Conservation (phyloP, 116 monocot species). For the Phalaenopsis hybrid region DNA sequence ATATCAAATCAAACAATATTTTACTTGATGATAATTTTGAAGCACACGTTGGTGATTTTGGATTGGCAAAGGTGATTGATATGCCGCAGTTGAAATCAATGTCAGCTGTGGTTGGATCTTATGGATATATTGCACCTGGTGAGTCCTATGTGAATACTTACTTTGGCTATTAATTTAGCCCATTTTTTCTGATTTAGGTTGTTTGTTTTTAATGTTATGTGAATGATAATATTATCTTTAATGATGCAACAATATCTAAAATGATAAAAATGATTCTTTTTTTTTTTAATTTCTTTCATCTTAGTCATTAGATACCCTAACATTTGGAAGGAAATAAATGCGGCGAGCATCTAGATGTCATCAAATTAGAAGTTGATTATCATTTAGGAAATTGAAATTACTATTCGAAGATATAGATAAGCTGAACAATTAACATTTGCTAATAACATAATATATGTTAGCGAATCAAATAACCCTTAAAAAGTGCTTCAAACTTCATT, state of each 20-base stretch:
- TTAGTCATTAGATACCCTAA: neutral
- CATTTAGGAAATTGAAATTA: neutral
- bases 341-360: neutral
- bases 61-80: slow-evolving; percentile 54
- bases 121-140: slow-evolving; percentile 13
- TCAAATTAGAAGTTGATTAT: neutral
- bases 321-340: neutral
- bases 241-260: neutral
- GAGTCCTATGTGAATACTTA: neutral
- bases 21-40: slow-evolving; percentile 79
- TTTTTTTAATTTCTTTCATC: neutral
- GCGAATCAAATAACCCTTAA: neutral
- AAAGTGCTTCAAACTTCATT: no score
- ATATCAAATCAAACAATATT: slow-evolving; percentile 92
- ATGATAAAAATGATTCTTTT: no score
- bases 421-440: no score
- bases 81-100: no score
- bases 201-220: neutral
- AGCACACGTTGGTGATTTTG: slow-evolving; percentile 91
- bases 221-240: neutral
- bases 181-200: neutral
- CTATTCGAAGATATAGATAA: neutral
- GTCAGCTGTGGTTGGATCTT: no score
- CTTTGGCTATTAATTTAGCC: neutral
- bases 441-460: neutral